phyloP scores from a whole-genome alignment of 2,329 filamentous ascomycete species.

The Aureobasidium namibiae region DNA sequence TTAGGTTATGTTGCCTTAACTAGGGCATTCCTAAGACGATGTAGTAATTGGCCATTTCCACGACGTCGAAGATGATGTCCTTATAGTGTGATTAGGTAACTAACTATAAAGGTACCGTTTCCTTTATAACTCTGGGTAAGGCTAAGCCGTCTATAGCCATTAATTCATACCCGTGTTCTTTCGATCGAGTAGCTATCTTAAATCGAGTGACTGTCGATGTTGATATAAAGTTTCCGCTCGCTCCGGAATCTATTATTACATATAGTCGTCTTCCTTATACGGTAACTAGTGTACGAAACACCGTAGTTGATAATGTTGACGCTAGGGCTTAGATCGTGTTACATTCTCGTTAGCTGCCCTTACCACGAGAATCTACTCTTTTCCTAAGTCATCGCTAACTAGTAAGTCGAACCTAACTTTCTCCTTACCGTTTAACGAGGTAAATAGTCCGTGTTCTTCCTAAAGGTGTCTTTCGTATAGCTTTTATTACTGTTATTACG shows the following conservation, averaged over 20 bases:
- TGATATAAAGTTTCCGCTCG: not conserved
- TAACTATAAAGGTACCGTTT: no score
- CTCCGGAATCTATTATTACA: not conserved
- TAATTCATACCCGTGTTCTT: not conserved
- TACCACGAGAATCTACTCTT: no score
- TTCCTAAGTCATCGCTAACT: not conserved
- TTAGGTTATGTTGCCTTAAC: no score
- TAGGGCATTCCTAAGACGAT: no score
- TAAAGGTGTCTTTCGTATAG: no score
- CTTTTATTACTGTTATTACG: no score
- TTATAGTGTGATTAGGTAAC: no score
- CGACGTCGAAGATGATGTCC: no score
- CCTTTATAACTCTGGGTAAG: not conserved
- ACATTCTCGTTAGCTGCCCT: not conserved
- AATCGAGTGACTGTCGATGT: no score
- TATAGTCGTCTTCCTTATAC: not conserved
- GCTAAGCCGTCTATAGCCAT: not conserved
- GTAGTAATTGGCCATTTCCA: no score
- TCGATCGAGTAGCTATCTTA: not conserved
- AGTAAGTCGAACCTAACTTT: not conserved
- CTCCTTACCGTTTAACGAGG: not conserved
- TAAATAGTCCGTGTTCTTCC: not conserved
- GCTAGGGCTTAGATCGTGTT: not conserved
- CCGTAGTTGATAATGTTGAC: not conserved
- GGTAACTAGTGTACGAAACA: not conserved